phyloP scores from a whole-genome alignment of 495 filamentous ascomycete species.

The Geopyxis carbonaria region DNA sequence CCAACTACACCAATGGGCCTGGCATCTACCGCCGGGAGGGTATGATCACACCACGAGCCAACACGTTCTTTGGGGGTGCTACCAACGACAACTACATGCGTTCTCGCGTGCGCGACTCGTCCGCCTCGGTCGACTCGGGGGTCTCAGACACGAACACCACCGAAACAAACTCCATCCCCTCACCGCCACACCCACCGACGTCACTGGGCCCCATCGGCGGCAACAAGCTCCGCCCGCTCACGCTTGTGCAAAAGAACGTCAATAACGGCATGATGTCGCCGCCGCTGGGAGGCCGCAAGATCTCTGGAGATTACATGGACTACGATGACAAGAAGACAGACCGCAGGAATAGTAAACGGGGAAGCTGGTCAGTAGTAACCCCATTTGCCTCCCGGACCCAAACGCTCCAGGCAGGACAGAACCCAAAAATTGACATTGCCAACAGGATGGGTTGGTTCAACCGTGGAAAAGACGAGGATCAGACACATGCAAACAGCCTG shows the following conservation, averaged over 20 bases:
- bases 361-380: conserved; percentile 18
- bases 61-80: conserved; percentile 15
- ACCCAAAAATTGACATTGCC: not conserved
- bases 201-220: conserved; percentile 41
- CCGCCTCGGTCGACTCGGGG: conserved; percentile 1
- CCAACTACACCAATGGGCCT: conserved; percentile 12
- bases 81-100: conserved; percentile 13
- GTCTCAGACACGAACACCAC: conserved; percentile 1
- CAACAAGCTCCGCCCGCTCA: conserved; percentile 65
- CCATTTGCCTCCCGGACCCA: not conserved
- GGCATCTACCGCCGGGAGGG: conserved; percentile 19
- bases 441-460: conserved; percentile 22
- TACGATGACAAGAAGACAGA: conserved; percentile 16
- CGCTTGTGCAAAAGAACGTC: conserved; percentile 58
- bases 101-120: conserved; percentile 12
- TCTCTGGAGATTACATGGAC: conserved; percentile 23
- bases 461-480: conserved; percentile 16
- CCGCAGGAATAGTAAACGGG: conserved; percentile 17
- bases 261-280: conserved; percentile 17
- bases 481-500: not conserved
- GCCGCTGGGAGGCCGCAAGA: conserved; percentile 16
- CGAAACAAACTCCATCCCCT: conserved; percentile 3
- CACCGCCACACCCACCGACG: conserved; percentile 32
- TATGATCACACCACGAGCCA: conserved; percentile 20
- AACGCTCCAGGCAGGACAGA: not conserved